Evolutionary conservation across 2,329 filamentous ascomycete genomes (phyloP).

Genomic region (Alternaria conjuncta): DNA sequence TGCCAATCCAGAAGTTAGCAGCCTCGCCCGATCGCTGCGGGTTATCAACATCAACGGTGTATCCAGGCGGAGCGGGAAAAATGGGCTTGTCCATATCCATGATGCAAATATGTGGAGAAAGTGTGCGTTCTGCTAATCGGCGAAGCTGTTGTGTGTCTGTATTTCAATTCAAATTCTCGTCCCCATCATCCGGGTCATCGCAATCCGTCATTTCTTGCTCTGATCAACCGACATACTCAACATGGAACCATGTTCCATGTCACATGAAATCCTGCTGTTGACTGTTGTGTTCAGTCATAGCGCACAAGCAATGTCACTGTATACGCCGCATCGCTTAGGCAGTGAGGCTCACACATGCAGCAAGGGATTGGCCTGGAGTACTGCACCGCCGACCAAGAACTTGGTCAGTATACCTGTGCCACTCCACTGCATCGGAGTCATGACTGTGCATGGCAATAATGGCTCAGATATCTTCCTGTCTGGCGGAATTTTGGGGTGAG

Average conservation of each 20-base stretch:
- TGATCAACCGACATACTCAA: neutral
- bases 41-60: conserved; percentile 34
- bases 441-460: neutral
- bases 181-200: neutral
- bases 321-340: neutral
- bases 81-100: conserved; percentile 18
- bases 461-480: neutral
- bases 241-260: neutral
- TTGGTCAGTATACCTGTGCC: neutral
- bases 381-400: neutral
- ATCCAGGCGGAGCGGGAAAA: conserved; percentile 33
- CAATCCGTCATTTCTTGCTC: neutral
- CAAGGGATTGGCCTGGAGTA: neutral
- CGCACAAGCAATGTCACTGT: neutral
- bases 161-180: neutral
- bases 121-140: neutral
- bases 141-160: neutral
- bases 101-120: neutral
- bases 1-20: conserved; percentile 26
- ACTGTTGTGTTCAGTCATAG: neutral
- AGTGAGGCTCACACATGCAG: neutral
- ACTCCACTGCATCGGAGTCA: neutral
- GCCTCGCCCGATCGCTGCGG: conserved; percentile 21
- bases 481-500: neutral
- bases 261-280: neutral